Evolutionary conservation across 2,329 filamentous ascomycete species (phyloP).

Genomic region (Scopulariopsis brevicaulis): DNA sequence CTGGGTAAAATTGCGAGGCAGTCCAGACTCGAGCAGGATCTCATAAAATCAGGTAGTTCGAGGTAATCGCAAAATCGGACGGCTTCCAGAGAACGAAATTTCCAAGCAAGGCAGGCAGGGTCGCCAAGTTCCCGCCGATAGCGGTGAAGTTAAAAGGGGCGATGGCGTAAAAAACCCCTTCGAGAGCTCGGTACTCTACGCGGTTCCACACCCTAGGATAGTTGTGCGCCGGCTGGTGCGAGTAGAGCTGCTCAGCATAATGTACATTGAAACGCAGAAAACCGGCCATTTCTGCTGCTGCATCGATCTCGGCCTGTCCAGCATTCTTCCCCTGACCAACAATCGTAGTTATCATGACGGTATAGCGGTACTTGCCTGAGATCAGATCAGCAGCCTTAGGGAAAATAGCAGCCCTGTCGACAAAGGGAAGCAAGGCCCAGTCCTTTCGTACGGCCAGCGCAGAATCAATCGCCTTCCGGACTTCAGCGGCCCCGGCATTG

Average conservation of each 20-base stretch:
- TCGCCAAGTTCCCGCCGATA: slow-evolving; percentile 78
- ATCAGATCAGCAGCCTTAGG: slow-evolving; percentile 92
- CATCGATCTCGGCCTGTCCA: slow-evolving; percentile 98
- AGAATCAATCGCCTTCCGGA: slow-evolving; percentile 68
- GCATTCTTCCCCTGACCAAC: slow-evolving; percentile 96
- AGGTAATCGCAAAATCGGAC: slow-evolving; percentile 79
- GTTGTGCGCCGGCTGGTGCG: slow-evolving; percentile 77
- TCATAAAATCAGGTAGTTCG: slow-evolving; percentile 84
- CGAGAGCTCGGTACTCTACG: slow-evolving; percentile 80
- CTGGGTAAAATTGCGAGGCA: slow-evolving; percentile 83
- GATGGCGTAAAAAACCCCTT: slow-evolving; percentile 95
- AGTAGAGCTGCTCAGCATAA: slow-evolving; percentile 85
- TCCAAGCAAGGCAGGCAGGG: slow-evolving; percentile 75
- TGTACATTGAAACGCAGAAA: slow-evolving; percentile 92
- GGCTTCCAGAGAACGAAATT: slow-evolving; percentile 98
- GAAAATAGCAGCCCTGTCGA: slow-evolving; percentile 86
- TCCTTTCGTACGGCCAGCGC: slow-evolving; percentile 75
- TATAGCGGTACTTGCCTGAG: slow-evolving; percentile 85
- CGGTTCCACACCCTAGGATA: slow-evolving; percentile 82
- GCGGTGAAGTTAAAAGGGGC: slow-evolving; percentile 97
- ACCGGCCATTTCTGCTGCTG: slow-evolving; percentile 83
- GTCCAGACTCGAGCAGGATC: slow-evolving; percentile 81
- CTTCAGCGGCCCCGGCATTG: slow-evolving; percentile 65
- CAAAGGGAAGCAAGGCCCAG: slow-evolving; percentile 85
- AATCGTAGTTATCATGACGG: slow-evolving; percentile 94